Evolutionary conservation across 192 early-diverging fungal genomes (phyloP), one percentile per base, ranked within the genome.

Genomic region (Mortierella alpina): DNA sequence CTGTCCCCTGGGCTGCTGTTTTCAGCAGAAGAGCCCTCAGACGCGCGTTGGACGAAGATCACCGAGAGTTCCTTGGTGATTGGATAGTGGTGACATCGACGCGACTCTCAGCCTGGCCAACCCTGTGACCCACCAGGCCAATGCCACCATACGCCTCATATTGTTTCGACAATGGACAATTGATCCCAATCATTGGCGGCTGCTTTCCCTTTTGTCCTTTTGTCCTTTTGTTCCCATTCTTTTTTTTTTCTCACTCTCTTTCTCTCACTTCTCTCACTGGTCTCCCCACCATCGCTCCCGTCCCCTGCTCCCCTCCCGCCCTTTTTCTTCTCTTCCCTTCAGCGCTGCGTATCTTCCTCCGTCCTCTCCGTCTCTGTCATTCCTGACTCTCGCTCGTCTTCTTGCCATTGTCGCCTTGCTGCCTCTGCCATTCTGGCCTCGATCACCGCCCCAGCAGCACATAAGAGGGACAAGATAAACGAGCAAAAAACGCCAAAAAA

Each of bases 381-480:
- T 31, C 1, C 31, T 31, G 31, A 31, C 31, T 31, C 31, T 1
- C 31, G 31, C 31, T 31, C 31, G 31, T 31, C 31, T 31, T 31
- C 31, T 31, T 31, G 31, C 31, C 31, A 31, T 31, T 31, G 31
- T 31, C 31, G 3, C 31, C 31, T 31, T 31, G 31, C 31, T 31
- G 31, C 31, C 31, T 31, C 31, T 31, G 31, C 31, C 31, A 31
- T 31, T 31, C 31, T 3, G 31, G 3, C 31, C 31, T 31, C 31
- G 31, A 31, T 31, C 31, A 31, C 31, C 31, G 31, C 3, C 31
- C 31, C 31, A 31, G 31, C 31, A n/a, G 31, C 18, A 51, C 44
- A 64, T 6, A 64, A 64, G 22, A 63, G 49, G 20, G 39, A 23
- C 23, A 61, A 61, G n/a, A 61, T 45, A 41, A 53, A 31, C 31